phyloP scores from a whole-genome alignment of 2,329 filamentous ascomycete genomes.

The Eurotiales sp. region DNA sequence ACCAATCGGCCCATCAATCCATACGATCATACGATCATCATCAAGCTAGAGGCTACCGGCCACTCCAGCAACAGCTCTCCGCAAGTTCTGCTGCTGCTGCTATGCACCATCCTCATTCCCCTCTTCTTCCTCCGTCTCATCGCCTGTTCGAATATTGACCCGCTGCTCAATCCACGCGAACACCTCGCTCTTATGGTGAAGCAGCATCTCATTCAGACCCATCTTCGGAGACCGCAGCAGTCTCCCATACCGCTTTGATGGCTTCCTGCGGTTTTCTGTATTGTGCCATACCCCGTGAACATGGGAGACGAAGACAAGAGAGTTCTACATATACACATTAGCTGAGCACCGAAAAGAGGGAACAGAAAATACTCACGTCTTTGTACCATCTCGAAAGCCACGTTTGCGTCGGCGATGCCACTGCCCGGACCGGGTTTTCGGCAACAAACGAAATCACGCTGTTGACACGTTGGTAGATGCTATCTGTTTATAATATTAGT shows the following conservation, averaged over 20 bases:
- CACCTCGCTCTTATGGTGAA: constrained; percentile 50
- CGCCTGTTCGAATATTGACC: constrained; percentile 20
- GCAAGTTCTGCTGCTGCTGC: background rate
- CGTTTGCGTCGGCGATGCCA: constrained; percentile 72
- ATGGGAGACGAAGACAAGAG: constrained; percentile 70
- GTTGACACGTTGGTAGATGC: constrained; percentile 63
- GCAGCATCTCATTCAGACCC: constrained; percentile 55
- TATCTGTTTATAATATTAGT: constrained; percentile 33
- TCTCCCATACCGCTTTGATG: constrained; percentile 56
- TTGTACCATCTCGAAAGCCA: constrained; percentile 77
- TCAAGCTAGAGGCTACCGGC: background rate
- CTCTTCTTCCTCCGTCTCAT: constrained; percentile 23
- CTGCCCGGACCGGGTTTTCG: constrained; percentile 67
- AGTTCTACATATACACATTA: constrained; percentile 48
- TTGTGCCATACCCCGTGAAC: constrained; percentile 74
- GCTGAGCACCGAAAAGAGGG: background rate
- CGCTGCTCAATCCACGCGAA: constrained; percentile 44
- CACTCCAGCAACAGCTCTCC: background rate
- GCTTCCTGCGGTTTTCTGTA: constrained; percentile 54
- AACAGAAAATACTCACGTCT: constrained; percentile 40
- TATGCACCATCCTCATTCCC: background rate
- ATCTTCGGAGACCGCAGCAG: constrained; percentile 45
- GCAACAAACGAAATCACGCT: constrained; percentile 79
- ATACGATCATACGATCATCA: no score
- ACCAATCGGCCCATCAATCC: no score